Percentiles rank a stretch among this genome's conserved stretches.
phyloP scores from a whole-genome alignment of 345 rosid genomes.

The Laguncularia racemosa region DNA sequence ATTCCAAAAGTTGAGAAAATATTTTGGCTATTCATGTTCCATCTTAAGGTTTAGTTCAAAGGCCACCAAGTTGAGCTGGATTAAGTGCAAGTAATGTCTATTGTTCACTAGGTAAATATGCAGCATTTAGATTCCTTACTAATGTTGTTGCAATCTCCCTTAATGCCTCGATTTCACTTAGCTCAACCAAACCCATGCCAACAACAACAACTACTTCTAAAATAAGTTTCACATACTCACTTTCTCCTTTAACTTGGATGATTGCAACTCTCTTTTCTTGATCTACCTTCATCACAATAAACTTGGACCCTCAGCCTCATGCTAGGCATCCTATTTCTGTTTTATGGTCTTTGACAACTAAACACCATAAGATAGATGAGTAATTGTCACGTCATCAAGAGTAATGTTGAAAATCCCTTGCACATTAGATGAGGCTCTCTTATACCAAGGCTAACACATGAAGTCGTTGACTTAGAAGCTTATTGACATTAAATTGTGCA shows the following conservation, averaged over 20 bases:
- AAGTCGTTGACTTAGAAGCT: slow-evolving; percentile 94
- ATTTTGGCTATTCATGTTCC: too few relatives aligned
- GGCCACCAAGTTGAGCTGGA: slow-evolving; percentile 30
- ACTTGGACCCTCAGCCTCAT: slow-evolving; percentile 97
- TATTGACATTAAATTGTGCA: slow-evolving; percentile 94
- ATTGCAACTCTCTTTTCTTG: slow-evolving; percentile 97
- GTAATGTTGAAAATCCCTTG: slow-evolving; percentile 78
- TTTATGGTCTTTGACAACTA: slow-evolving; percentile 95
- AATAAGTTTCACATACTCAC: slow-evolving; percentile 84
- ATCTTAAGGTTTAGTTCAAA: too few relatives aligned
- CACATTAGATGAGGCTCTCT: slow-evolving; percentile 63
- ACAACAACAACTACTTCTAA: slow-evolving; percentile 75
- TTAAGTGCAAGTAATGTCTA: slow-evolving; percentile 71
- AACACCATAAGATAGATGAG: slow-evolving; percentile 79
- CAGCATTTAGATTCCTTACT: slow-evolving; percentile 76
- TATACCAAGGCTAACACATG: slow-evolving; percentile 82
- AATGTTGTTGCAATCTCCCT: slow-evolving; percentile 87
- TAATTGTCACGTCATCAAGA: slow-evolving; percentile 90
- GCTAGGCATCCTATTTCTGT: slow-evolving; percentile 98
- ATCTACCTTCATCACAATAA: slow-evolving; percentile 91
- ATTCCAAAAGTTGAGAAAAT: too few relatives aligned
- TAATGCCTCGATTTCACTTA: slow-evolving; percentile 93
- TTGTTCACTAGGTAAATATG: slow-evolving; percentile 86
- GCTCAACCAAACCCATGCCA: slow-evolving; percentile 88
- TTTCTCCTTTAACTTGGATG: slow-evolving; percentile 96